Evolutionary conservation across 1,284 basidiomycete species (phyloP).

Genomic region (Fomitopsis schrenkii): DNA sequence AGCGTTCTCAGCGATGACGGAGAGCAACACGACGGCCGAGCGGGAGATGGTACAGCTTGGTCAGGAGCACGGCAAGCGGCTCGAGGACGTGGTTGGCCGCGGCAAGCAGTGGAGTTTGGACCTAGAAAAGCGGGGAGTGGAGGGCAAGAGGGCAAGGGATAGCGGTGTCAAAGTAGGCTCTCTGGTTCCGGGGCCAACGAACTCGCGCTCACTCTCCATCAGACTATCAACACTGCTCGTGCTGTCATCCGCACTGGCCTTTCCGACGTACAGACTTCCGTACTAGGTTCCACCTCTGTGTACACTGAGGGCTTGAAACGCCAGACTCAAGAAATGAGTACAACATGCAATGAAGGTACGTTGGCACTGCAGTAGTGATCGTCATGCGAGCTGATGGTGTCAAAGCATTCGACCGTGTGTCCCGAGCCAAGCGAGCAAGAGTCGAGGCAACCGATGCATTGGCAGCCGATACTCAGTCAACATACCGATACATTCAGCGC

Average conservation of each 20-base stretch:
- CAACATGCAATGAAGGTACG: slow-evolving; percentile 46
- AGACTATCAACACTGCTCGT: slow-evolving; percentile 43
- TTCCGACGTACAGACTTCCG: slow-evolving; percentile 38
- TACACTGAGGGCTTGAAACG: slow-evolving; percentile 52
- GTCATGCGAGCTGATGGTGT: neutral
- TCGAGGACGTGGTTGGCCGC: slow-evolving; percentile 37
- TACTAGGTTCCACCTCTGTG: slow-evolving; percentile 44
- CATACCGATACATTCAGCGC: slow-evolving; percentile 45
- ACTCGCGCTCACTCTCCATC: neutral
- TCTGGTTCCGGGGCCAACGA: too few relatives aligned
- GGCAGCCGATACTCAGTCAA: slow-evolving; percentile 44
- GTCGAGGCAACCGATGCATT: slow-evolving; percentile 53
- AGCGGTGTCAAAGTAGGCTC: slow-evolving; percentile 52
- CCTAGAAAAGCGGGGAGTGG: slow-evolving; percentile 45
- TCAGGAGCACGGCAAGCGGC: slow-evolving; percentile 43
- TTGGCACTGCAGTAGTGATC: neutral
- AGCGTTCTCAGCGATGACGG: slow-evolving; percentile 51
- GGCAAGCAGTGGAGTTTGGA: slow-evolving; percentile 37
- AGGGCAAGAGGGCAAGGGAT: slow-evolving; percentile 54
- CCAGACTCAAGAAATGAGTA: slow-evolving; percentile 40
- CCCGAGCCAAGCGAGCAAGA: slow-evolving; percentile 62
- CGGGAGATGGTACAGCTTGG: slow-evolving; percentile 44
- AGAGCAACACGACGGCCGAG: slow-evolving; percentile 54
- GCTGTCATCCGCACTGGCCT: slow-evolving; percentile 41
- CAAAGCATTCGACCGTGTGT: slow-evolving; percentile 57